A percentile compares a stretch with the other conserved stretches of the same genome.
Conservation (phyloP, 257 asterid species). For the Solanum pennellii region DNA sequence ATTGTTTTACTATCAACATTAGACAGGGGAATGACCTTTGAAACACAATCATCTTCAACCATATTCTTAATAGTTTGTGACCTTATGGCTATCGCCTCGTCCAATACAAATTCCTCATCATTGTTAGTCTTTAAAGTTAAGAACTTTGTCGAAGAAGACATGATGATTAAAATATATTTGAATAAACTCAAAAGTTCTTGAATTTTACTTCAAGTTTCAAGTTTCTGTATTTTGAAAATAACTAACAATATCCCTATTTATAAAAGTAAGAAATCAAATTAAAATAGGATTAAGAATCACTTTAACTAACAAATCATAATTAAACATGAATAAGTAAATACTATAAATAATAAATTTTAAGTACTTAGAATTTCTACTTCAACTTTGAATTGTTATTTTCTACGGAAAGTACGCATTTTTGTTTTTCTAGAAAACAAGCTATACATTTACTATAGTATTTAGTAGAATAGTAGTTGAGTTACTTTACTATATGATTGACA, state of each 20-base stretch:
- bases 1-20: background rate
- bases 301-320: too few relatives aligned
- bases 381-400: too few relatives aligned
- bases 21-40: background rate
- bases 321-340: too few relatives aligned
- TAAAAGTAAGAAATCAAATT: too few relatives aligned
- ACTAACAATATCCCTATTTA: background rate
- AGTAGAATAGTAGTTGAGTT: background rate
- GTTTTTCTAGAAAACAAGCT: too few relatives aligned
- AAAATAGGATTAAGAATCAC: background rate
- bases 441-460: background rate
- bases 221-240: background rate
- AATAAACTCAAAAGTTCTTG: background rate
- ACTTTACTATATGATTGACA: background rate
- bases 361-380: accelerated
- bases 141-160: background rate
- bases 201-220: background rate
- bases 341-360: too few relatives aligned
- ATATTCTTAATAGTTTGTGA: background rate
- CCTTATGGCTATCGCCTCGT: background rate
- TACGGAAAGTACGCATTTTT: too few relatives aligned
- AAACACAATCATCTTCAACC: background rate
- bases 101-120: background rate
- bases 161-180: background rate
- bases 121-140: background rate